Conservation (phyloP, 1,284 basidiomycete genomes). For the Ceratobasidium sp. region DNA sequence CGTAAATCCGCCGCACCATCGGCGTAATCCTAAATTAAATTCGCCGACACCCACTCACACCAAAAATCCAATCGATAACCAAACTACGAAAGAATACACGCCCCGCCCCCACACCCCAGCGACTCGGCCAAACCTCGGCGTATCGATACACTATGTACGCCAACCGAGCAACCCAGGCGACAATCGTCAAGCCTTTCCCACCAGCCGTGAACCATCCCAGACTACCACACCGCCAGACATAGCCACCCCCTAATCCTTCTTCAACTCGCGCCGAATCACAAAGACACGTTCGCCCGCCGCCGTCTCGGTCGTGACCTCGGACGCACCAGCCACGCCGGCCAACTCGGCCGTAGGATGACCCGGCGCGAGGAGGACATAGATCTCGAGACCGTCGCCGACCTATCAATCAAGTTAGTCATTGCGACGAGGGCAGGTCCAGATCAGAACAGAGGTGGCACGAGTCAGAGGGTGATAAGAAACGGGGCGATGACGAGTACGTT, state of each 20-base stretch:
- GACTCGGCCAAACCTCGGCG: conserved; percentile 4
- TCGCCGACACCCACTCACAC: neutral
- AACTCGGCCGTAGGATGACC: conserved; percentile 74
- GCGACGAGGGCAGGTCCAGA: neutral
- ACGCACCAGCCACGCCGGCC: conserved; percentile 64
- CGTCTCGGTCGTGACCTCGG: conserved; percentile 59
- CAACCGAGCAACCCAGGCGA: conserved; percentile 2
- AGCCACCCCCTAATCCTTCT: conserved; percentile 66
- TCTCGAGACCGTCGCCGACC: conserved; percentile 94
- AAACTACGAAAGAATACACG: conserved; percentile 1
- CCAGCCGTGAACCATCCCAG: neutral
- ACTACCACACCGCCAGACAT: neutral
- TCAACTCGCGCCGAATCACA: conserved; percentile 77
- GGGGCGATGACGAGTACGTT: conserved; percentile 15
- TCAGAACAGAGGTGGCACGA: neutral
- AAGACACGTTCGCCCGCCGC: conserved; percentile 74
- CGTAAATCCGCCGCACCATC: neutral
- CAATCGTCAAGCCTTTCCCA: neutral
- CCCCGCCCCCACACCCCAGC: neutral
- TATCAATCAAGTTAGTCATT: conserved; percentile 53
- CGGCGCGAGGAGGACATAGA: conserved; percentile 84
- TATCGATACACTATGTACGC: conserved; percentile 15
- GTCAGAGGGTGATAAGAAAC: conserved; percentile 1
- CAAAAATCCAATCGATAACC: conserved; percentile 17
- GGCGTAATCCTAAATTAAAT: neutral